phyloP scores from a whole-genome alignment of 2,329 filamentous ascomycete species.

The Xylariomycetidae sp. region DNA sequence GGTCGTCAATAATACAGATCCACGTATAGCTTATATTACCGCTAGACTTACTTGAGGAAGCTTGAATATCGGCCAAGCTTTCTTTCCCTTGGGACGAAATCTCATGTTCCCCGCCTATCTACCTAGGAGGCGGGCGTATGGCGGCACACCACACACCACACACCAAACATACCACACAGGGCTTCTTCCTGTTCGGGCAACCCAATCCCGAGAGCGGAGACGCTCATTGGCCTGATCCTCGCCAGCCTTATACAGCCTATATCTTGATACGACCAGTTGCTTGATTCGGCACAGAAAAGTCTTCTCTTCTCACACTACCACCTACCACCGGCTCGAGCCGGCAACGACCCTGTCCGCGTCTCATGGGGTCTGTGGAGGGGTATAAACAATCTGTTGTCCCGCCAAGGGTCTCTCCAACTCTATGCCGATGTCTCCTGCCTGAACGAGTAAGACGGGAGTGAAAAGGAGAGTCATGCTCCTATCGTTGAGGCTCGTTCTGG shows the following conservation, averaged over 20 bases:
- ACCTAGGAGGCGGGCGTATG: neutral
- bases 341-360: neutral
- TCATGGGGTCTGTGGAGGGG: neutral
- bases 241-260: neutral
- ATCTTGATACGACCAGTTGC: no score
- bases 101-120: neutral
- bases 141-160: neutral
- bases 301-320: no score
- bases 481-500: slow-evolving; percentile 5
- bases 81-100: neutral
- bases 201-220: neutral
- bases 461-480: slow-evolving; percentile 4
- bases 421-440: slow-evolving; percentile 10
- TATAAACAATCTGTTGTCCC: slow-evolving; percentile 1
- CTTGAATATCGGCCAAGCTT: slow-evolving; percentile 1
- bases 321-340: neutral
- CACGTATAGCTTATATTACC: neutral
- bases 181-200: slow-evolving; percentile 2
- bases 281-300: no score
- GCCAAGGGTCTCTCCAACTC: slow-evolving; percentile 2
- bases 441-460: slow-evolving; percentile 6
- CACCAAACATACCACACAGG: neutral
- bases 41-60: neutral
- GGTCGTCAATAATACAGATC: slow-evolving; percentile 4
- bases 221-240: neutral